Conservation (phyloP, 768 basidiomycete genomes). For the Gloeophyllum trabeum region DNA sequence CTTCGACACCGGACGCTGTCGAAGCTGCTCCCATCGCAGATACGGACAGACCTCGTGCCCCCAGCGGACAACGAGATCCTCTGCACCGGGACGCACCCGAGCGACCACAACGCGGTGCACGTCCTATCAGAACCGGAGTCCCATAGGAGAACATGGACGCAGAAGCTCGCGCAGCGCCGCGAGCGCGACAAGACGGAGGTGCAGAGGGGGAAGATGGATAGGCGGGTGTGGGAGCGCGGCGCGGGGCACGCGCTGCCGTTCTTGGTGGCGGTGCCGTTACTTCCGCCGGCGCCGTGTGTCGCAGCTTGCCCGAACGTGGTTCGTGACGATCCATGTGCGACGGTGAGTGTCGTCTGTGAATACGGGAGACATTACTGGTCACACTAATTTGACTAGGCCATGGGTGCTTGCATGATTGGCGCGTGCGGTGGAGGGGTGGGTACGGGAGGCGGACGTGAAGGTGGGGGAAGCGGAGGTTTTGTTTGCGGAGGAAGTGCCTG, state of each 20-base stretch:
- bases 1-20: constrained; percentile 9
- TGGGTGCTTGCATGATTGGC: constrained; percentile 1
- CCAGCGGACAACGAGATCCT: constrained; percentile 24
- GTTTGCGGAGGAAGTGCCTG: constrained; percentile 19
- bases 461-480: constrained; percentile 8
- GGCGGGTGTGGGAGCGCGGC: constrained; percentile 5
- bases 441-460: constrained; percentile 6
- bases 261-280: constrained; percentile 27
- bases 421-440: neutral
- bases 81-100: constrained; percentile 44
- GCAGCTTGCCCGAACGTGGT: neutral
- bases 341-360: constrained; percentile 5
- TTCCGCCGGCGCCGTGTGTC: constrained; percentile 11
- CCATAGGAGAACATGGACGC: constrained; percentile 10
- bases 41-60: constrained; percentile 19
- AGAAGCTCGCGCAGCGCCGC: constrained; percentile 16
- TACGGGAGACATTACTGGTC: constrained; percentile 3
- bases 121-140: constrained; percentile 14
- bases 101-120: constrained; percentile 38
- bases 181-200: constrained; percentile 16
- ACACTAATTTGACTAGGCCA: neutral
- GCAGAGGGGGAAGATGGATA: constrained; percentile 12
- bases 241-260: constrained; percentile 22
- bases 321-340: neutral
- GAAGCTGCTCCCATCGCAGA: constrained; percentile 9